Evolutionary conservation across 2,329 filamentous ascomycete genomes (phyloP), one percentile per base, ranked within the genome.

Genomic region (Orbilia brochopaga): DNA sequence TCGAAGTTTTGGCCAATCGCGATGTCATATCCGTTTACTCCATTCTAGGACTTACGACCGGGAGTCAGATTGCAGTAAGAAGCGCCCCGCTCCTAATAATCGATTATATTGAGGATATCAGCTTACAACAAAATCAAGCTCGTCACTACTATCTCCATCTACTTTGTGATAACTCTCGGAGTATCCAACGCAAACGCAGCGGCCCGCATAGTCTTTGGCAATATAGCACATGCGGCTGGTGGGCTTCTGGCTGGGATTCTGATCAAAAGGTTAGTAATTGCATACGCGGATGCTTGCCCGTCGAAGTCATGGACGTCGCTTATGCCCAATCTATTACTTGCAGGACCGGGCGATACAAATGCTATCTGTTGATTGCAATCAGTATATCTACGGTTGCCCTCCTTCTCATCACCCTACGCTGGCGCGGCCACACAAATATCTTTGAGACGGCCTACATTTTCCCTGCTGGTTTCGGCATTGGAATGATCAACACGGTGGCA

Each of bases 71-170:
- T 40, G 51, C 67, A 24, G 67, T 72, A 53, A 30, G 60, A 42
- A 24, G 3, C n/a, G n/a, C n/a, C n/a, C n/a, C n/a, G n/a, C 17
- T 13, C n/a, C 64, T 10, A 37, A 2, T 7, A 1, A 27, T 0
- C 17, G n/a, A n/a, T 27, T 11, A 53, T 23, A 8, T 13, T 17
- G 5, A 48, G 44, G 44, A 40, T 46, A 10, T 10, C 13, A 19
- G 8, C 19, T 27, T 19, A 46, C 37, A 21, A 1, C 11, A 42
- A 13, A 30, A 32, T 30, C 17, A 21, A 83, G 79, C 81, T 87
- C 76, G 86, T 89, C 84, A 87, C 86, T 57, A 83, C 84, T 0
- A 83, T 90, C 0, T 88, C 88, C 0, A 78, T 91, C 0, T 90
- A 90, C 78, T 91, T 90, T 73, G 85, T 88, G 61, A 83, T 88